These are phyloP conservation scores for Intubia oerlemansii DNA, from an alignment of 2,329 filamentous ascomycete species.

Conservation along the genomic window DNA sequence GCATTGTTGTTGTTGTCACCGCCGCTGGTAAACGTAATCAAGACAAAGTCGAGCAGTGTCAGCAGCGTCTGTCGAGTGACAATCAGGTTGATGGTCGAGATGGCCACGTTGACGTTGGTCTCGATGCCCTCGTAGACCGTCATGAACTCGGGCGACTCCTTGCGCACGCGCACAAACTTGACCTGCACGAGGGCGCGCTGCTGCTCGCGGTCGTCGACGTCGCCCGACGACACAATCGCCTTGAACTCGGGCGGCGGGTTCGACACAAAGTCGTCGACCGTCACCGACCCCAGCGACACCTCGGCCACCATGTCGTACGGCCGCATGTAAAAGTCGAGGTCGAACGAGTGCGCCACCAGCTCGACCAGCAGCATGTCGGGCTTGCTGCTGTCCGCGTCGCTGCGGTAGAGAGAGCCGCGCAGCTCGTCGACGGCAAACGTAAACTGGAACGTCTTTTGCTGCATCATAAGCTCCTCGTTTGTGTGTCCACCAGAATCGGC, in stretches of 20 bases:
- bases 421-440: constrained; percentile 90
- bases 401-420: constrained; percentile 77
- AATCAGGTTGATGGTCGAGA: constrained; percentile 91
- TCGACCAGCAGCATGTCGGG: constrained; percentile 74
- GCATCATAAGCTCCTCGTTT: constrained; percentile 43
- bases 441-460: constrained; percentile 86
- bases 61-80: constrained; percentile 85
- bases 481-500: constrained; percentile 30
- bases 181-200: constrained; percentile 69
- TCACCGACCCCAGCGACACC: constrained; percentile 67
- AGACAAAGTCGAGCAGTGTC: constrained; percentile 81
- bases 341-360: constrained; percentile 73
- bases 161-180: constrained; percentile 78
- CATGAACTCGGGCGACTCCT: constrained; percentile 80
- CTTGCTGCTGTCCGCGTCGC: constrained; percentile 56
- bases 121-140: constrained; percentile 82
- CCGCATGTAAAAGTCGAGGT: constrained; percentile 69
- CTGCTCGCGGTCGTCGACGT: constrained; percentile 48
- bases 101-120: constrained; percentile 72
- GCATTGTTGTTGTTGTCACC: no score
- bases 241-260: constrained; percentile 81
- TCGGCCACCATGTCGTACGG: constrained; percentile 88
- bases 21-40: constrained; percentile 67
- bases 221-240: constrained; percentile 79
- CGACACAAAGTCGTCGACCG: constrained; percentile 87